A percentile compares a stretch with the other conserved stretches of the same genome.
Evolutionary conservation across 163 green algal species (phyloP).

Genomic region (Dunaliella salina): DNA sequence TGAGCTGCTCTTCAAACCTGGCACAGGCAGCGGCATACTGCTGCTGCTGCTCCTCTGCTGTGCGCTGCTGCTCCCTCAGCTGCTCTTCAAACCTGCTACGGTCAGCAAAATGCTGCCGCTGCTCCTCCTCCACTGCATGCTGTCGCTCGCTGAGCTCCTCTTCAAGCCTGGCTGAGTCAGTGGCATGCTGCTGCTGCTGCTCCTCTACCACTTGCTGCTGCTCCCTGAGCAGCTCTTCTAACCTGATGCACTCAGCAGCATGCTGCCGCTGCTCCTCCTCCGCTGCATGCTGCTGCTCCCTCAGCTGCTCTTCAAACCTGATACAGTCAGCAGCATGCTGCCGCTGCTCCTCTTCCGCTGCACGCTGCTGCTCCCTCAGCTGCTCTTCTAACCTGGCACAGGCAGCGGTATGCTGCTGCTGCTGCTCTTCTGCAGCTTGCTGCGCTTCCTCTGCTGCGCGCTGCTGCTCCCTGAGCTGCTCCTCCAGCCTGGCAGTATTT

Average conservation of each 20-base stretch:
- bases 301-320: neutral
- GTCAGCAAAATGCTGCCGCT: neutral
- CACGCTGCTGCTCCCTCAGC: too few species aligned
- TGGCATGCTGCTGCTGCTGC: neutral
- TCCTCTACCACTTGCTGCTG: neutral
- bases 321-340: neutral
- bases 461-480: too few species aligned
- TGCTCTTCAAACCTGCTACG: neutral
- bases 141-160: neutral
- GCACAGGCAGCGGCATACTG: neutral
- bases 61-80: too few species aligned
- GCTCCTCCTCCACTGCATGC: neutral
- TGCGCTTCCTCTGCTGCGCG: too few species aligned
- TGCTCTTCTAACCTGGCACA: neutral
- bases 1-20: neutral
- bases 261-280: too few species aligned
- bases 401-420: neutral
- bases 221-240: neutral
- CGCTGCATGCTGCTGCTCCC: too few species aligned
- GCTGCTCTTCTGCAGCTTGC: too few species aligned
- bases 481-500: too few species aligned
- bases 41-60: too few species aligned
- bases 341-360: neutral
- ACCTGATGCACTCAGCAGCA: too few species aligned
- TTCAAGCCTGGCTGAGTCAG: neutral